phyloP scores from a whole-genome alignment of 2,329 filamentous ascomycete genomes.

The Xylaria sp. region DNA sequence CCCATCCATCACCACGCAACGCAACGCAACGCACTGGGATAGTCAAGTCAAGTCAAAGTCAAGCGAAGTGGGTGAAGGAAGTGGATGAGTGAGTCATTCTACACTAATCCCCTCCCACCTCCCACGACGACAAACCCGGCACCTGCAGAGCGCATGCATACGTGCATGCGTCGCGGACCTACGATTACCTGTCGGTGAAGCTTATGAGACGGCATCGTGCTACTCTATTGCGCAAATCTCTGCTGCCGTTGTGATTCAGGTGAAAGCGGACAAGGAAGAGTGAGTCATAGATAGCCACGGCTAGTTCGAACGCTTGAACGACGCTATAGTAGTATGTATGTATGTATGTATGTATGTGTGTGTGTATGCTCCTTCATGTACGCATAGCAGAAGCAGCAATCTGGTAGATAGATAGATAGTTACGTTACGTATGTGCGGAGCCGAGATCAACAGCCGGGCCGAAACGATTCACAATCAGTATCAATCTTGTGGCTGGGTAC shows the following conservation, averaged over 20 bases:
- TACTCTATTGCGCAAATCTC: not conserved
- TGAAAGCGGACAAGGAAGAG: slow-evolving; percentile 19
- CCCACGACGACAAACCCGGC: slow-evolving; percentile 32
- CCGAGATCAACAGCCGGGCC: slow-evolving; percentile 17
- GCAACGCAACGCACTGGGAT: too few relatives aligned
- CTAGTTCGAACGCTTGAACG: not conserved
- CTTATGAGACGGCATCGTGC: slow-evolving; percentile 4
- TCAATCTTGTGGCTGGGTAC: slow-evolving; percentile 8
- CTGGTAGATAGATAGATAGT: not conserved
- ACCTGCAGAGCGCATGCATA: slow-evolving; percentile 34
- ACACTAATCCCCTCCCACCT: slow-evolving; percentile 44
- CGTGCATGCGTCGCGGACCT: slow-evolving; percentile 17
- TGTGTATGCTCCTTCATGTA: too few relatives aligned
- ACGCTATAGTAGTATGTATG: not conserved
- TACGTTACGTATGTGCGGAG: not conserved
- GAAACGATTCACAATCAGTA: slow-evolving; percentile 1
- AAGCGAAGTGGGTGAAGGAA: not conserved
- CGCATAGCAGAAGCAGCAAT: too few relatives aligned
- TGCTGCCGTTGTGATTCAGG: slow-evolving; percentile 9
- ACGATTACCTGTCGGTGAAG: slow-evolving; percentile 35
- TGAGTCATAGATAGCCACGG: slow-evolving; percentile 34
- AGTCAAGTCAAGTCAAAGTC: not conserved
- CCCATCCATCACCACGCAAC: not conserved
- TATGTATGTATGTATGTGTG: too few relatives aligned
- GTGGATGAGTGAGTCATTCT: slow-evolving; percentile 35